Base-by-base conservation (phyloP, 2,329 filamentous ascomycete genomes). In the Beauveria pseudobassiana region DNA sequence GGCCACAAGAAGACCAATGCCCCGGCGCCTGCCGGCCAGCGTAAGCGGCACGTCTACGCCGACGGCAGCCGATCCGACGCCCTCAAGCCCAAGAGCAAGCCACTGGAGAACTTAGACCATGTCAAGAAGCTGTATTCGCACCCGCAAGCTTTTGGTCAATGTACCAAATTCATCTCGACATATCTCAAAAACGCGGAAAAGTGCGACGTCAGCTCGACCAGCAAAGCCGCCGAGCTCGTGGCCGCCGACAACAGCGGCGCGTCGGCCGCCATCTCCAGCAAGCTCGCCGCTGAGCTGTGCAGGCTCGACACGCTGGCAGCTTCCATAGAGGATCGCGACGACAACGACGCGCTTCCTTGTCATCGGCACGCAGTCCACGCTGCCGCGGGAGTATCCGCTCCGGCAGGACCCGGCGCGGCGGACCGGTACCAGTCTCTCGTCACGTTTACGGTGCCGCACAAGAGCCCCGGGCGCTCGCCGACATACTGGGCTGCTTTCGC, bases 131-230 rank as follows among this genome's bases (percentile, higher is more conserved):
- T 99, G 46, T 96, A 96, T 77, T 95, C 91, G 26, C 95, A 99
- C 75, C 93, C 93, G 10, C 95, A 99, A 75, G 95, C 92, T 30
- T 96, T 95, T 80, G 92, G 92, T 28, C 95, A 99, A 76, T 97
- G 93, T 75, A 86, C 87, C 50, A 74, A 71, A 9, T 96, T 96
- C 74, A 82, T 97, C 28, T 79, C 81, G 9, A 78, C 80, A 30
- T 79, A 90, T 68, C 83, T 96, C 64, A 87, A 86, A 67, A 84
- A 84, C 50, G 80, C 88, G n/a, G 91, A 96, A 76, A 82, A 87
- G 58, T 84, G 93, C 63, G 93, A 98, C 71, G 88, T 91, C 49
- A 89, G 87, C 64, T 95, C 89, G 30, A 99, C 95, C 6, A 93
- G 89, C 67, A 87, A 86, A 65, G 95, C 91, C 0, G 93, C 93